phyloP scores from a whole-genome alignment of 257 asterid genomes.

The Anisodus acutangulus region DNA sequence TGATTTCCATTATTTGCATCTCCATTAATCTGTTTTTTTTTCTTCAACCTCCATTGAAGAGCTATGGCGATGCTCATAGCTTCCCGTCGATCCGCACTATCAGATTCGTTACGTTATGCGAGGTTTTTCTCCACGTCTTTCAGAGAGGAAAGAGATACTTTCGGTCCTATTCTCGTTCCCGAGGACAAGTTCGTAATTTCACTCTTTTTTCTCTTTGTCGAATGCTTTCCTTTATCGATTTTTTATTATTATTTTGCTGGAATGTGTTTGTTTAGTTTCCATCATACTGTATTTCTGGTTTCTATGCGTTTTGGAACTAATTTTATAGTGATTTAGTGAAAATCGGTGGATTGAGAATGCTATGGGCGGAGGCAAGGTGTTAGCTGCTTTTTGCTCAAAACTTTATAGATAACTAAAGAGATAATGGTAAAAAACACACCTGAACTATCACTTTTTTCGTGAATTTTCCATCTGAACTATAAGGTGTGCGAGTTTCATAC shows the following conservation, averaged over 20 bases:
- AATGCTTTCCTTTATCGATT: background rate
- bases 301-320: background rate
- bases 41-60: too few species aligned
- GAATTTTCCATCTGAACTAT: too few species aligned
- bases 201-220: background rate
- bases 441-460: too few species aligned
- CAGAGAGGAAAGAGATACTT: conserved; percentile 87
- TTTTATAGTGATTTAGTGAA: too few species aligned
- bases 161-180: conserved; percentile 88
- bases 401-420: too few species aligned
- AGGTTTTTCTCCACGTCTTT: conserved; percentile 42
- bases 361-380: too few species aligned
- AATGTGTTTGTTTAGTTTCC: background rate
- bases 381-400: too few species aligned
- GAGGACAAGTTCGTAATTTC: conserved; percentile 57
- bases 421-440: too few species aligned
- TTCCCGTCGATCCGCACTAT: background rate
- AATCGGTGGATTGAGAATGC: too few species aligned
- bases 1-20: too few species aligned
- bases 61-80: conserved; percentile 7
- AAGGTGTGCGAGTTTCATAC: too few species aligned
- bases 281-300: background rate
- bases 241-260: background rate
- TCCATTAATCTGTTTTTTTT: background rate
- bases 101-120: background rate